These are phyloP conservation scores for Tephrocybe sp. DNA, from an alignment of 768 basidiomycete genomes.

Conservation along the genomic window DNA sequence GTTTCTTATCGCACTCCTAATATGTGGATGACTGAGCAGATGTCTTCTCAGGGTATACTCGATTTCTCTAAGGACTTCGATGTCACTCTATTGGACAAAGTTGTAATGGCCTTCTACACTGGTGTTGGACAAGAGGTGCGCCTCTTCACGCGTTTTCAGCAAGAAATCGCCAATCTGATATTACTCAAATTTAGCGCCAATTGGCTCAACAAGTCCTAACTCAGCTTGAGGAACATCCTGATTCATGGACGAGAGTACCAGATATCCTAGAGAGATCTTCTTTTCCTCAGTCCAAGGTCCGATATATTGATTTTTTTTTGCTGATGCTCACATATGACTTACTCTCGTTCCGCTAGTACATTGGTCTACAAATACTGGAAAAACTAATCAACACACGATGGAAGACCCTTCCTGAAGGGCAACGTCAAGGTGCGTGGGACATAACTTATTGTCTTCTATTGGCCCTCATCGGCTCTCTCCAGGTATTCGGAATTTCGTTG, in stretches of 20 bases:
- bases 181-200: conserved; percentile 68
- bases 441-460: not conserved
- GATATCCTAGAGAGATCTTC: conserved; percentile 83
- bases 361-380: conserved; percentile 95
- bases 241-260: conserved; percentile 97
- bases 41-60: conserved; percentile 65
- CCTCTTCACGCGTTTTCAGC: conserved; percentile 12
- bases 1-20: conserved; percentile 15
- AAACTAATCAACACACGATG: conserved; percentile 92
- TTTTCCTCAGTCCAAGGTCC: conserved; percentile 84
- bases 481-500: conserved; percentile 97
- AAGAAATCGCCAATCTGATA: conserved; percentile 24
- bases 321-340: not conserved
- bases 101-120: conserved; percentile 90
- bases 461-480: not conserved
- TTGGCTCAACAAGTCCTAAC: conserved; percentile 91
- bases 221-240: conserved; percentile 93
- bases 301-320: conserved; percentile 7
- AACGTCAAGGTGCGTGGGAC: conserved; percentile 69
- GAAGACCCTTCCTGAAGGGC: conserved; percentile 93
- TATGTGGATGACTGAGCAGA: conserved; percentile 20
- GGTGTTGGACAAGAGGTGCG: conserved; percentile 70
- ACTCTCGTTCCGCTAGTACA: conserved; percentile 56
- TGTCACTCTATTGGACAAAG: conserved; percentile 88
- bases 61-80: conserved; percentile 95